Evolutionary conservation across 495 filamentous ascomycete genomes (phyloP).

Genomic region (Aspergillus leporis): DNA sequence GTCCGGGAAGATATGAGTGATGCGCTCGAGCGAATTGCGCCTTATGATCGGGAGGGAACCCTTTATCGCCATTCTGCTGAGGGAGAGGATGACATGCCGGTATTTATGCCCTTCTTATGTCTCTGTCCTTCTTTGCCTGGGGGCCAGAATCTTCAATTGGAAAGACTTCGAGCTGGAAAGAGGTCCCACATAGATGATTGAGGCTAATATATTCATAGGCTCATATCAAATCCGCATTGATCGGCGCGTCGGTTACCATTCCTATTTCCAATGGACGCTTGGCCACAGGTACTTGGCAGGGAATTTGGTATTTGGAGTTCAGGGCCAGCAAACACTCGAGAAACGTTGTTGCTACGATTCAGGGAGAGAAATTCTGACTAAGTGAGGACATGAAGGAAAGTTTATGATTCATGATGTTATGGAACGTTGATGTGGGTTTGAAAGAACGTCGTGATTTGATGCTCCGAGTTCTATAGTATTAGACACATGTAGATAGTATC

Average conservation of each 20-base stretch:
- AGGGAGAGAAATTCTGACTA: conserved; percentile 76
- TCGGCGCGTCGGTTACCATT: conserved; percentile 85
- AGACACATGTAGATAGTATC: neutral
- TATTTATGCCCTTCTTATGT: conserved; percentile 28
- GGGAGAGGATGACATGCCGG: conserved; percentile 89
- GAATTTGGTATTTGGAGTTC: conserved; percentile 96
- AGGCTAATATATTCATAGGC: conserved; percentile 48
- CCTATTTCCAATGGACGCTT: conserved; percentile 86
- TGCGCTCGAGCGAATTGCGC: conserved; percentile 84
- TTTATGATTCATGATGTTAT: conserved; percentile 22
- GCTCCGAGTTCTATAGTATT: neutral
- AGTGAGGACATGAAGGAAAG: conserved; percentile 11
- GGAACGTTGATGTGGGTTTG: neutral
- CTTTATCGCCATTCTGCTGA: conserved; percentile 89
- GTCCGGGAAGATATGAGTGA: conserved; percentile 89
- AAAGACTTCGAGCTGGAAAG: neutral
- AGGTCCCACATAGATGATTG: neutral
- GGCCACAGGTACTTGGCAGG: conserved; percentile 70
- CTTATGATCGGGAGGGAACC: conserved; percentile 67
- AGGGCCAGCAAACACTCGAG: conserved; percentile 71
- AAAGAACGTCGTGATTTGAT: neutral
- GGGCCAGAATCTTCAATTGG: too few species aligned
- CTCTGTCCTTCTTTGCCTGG: conserved; percentile 13
- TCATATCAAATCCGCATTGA: conserved; percentile 87
- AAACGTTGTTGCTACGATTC: conserved; percentile 88